These are phyloP conservation scores for Hymenoscyphus albidus DNA, from an alignment of 2,329 filamentous ascomycete species.

Conservation along the genomic window DNA sequence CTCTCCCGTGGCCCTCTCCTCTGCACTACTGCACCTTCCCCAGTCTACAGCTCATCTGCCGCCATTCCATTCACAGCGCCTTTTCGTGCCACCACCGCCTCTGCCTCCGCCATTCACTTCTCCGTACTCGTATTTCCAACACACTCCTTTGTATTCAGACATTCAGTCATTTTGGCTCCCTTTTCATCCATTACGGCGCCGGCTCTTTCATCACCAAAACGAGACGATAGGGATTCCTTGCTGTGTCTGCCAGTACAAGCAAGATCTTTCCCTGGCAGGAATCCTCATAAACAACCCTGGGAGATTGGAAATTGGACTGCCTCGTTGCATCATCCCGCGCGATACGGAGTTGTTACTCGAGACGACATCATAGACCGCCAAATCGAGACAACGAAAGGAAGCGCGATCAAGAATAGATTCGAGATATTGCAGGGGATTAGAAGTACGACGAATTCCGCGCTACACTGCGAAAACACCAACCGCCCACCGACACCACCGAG, in stretches of 20 bases:
- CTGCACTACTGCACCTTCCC: background rate
- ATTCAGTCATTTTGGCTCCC: background rate
- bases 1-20: background rate
- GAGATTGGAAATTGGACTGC: background rate
- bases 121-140: background rate
- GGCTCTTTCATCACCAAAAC: background rate
- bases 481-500: background rate
- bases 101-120: background rate
- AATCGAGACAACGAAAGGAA: background rate
- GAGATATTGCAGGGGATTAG: background rate
- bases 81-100: background rate
- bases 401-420: background rate
- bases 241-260: background rate
- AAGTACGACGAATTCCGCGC: background rate
- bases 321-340: background rate
- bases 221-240: background rate
- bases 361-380: background rate
- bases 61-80: background rate
- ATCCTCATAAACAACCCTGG: background rate
- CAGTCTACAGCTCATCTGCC: background rate
- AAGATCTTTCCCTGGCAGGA: background rate
- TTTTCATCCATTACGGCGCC: background rate
- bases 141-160: conserved; percentile 2
- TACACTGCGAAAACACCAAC: background rate
- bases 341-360: background rate